Percentiles rank a stretch among this genome's conserved stretches.
Conservation (phyloP, 2,329 filamentous ascomycete genomes). For the Botrytis porri region DNA sequence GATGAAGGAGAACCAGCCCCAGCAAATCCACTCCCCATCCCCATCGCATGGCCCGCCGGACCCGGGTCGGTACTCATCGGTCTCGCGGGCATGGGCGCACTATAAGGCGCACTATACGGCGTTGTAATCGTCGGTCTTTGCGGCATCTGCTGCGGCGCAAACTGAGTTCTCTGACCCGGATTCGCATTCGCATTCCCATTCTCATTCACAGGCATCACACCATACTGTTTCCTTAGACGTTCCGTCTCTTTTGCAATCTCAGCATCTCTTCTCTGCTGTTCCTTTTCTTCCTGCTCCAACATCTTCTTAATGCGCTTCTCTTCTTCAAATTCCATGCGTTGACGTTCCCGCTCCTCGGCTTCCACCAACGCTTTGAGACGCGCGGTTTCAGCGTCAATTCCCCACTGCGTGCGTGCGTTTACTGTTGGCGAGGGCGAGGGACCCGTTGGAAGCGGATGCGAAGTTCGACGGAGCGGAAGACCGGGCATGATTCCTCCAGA, state of each 20-base stretch:
- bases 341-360: constrained; percentile 27
- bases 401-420: constrained; percentile 40
- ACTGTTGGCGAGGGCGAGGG: constrained; percentile 25
- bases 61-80: constrained; percentile 14
- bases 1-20: constrained; percentile 11
- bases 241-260: constrained; percentile 79
- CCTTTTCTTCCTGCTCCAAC: constrained; percentile 64
- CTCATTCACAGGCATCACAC: constrained; percentile 37
- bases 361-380: constrained; percentile 17
- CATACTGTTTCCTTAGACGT: constrained; percentile 67
- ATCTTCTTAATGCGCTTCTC: constrained; percentile 60
- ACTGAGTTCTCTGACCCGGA: background rate
- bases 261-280: constrained; percentile 53
- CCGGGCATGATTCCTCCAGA: constrained; percentile 30
- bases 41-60: background rate
- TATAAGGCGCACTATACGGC: constrained; percentile 11
- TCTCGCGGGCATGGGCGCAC: constrained; percentile 25
- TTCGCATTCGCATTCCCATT: background rate
- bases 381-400: constrained; percentile 71
- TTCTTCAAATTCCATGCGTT: constrained; percentile 54
- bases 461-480: constrained; percentile 20
- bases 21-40: background rate
- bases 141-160: constrained; percentile 22
- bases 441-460: constrained; percentile 26
- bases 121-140: constrained; percentile 24